These are phyloP conservation scores for Paulownia fortunei DNA, from an alignment of 257 asterid species.

Conservation along the genomic window DNA sequence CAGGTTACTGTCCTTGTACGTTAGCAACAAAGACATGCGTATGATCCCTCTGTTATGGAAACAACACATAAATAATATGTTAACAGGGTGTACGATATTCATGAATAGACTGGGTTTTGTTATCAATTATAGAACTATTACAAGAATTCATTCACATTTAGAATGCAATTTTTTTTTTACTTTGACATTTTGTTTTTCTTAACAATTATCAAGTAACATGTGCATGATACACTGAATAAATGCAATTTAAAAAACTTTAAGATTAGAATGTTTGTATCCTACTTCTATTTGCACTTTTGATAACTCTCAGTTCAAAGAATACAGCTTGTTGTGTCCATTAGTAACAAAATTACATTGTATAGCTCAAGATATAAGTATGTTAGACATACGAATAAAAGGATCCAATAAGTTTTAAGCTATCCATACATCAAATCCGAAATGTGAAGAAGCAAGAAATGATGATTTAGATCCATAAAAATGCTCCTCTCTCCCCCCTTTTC, in stretches of 20 bases:
- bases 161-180: too few species aligned
- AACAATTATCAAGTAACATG: neutral
- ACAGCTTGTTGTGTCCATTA: neutral
- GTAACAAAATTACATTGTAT: neutral
- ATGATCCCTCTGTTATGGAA: neutral
- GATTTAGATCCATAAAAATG: too few species aligned
- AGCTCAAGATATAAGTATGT: too few species aligned
- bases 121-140: neutral
- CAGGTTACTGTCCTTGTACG: constrained; percentile 13
- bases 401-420: too few species aligned
- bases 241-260: neutral
- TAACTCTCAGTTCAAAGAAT: neutral
- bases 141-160: neutral
- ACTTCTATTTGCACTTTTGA: neutral
- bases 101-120: neutral
- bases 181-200: neutral
- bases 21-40: neutral
- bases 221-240: constrained; percentile 4
- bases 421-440: too few species aligned
- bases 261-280: neutral
- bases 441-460: too few species aligned
- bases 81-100: neutral
- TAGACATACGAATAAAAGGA: too few species aligned
- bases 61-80: neutral
- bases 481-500: too few species aligned